Conservation (phyloP, 345 rosid species). For the Reutealis trisperma region DNA sequence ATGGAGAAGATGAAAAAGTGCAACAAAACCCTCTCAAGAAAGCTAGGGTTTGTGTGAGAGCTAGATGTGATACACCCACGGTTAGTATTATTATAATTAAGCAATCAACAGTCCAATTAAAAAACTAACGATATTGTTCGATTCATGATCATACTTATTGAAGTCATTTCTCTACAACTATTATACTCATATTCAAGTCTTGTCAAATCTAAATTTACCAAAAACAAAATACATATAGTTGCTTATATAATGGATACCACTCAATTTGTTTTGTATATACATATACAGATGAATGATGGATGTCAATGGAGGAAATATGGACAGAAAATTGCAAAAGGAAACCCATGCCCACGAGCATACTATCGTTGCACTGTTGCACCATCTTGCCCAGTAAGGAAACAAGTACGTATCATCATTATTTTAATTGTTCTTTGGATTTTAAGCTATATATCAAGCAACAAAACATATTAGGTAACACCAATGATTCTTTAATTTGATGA, state of each 20-base stretch:
- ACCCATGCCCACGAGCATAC: constrained; percentile 96
- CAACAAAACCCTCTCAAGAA: constrained; percentile 70
- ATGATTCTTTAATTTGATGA: too few species aligned
- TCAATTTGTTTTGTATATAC: neutral
- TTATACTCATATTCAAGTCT: too few species aligned
- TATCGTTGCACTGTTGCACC: constrained; percentile 87
- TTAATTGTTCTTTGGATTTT: neutral
- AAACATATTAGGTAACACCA: neutral
- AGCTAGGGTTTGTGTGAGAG: constrained; percentile 87
- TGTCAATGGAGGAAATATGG: constrained; percentile 99
- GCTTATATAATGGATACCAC: too few species aligned
- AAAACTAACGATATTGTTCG: too few species aligned
- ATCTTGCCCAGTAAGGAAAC: constrained; percentile 89
- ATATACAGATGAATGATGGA: constrained; percentile 77
- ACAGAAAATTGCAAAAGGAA: constrained; percentile 88
- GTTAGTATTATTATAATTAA: constrained; percentile 37
- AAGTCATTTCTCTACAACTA: too few species aligned
- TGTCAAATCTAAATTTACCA: too few species aligned
- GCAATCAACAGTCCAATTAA: neutral
- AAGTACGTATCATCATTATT: constrained; percentile 40
- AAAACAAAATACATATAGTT: too few species aligned
- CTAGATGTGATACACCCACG: constrained; percentile 86
- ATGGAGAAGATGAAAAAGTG: constrained; percentile 51
- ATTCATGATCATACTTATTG: too few species aligned
- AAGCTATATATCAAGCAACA: neutral